These are phyloP conservation scores for Melocanna baccifera DNA, from an alignment of 176 grass and related monocot species.

Conservation along the genomic window DNA sequence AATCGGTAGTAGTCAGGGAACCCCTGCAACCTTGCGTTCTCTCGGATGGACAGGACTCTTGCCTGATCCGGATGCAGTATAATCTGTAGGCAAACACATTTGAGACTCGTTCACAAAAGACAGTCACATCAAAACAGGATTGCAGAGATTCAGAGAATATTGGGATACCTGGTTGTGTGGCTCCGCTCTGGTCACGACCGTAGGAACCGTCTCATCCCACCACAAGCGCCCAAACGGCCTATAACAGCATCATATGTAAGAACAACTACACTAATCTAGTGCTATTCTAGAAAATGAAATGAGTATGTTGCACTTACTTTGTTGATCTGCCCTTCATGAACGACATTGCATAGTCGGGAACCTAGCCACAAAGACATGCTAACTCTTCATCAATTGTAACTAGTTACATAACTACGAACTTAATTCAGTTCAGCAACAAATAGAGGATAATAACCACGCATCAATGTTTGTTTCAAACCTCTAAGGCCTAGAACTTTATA, in stretches of 20 bases:
- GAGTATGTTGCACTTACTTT: constrained; percentile 34
- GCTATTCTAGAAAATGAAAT: not conserved
- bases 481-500: too few species aligned
- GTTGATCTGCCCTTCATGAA: constrained; percentile 61
- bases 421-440: not conserved
- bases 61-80: constrained; percentile 68
- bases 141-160: not conserved
- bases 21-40: constrained; percentile 85
- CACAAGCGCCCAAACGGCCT: constrained; percentile 87
- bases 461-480: not conserved
- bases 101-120: not conserved
- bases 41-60: constrained; percentile 60
- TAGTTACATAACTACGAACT: not conserved
- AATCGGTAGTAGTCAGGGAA: constrained; percentile 75
- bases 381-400: not conserved
- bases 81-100: constrained; percentile 20
- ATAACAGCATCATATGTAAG: not conserved
- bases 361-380: constrained; percentile 19
- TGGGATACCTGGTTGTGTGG: constrained; percentile 64
- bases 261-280: not conserved
- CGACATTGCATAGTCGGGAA: constrained; percentile 80
- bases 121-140: not conserved
- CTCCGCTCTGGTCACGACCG: constrained; percentile 76
- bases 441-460: not conserved
- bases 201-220: constrained; percentile 94